A percentile compares a stretch with the other conserved stretches of the same genome.
Evolutionary conservation across 257 asterid genomes (phyloP).

Genomic region (Capsicum rhomboideum): DNA sequence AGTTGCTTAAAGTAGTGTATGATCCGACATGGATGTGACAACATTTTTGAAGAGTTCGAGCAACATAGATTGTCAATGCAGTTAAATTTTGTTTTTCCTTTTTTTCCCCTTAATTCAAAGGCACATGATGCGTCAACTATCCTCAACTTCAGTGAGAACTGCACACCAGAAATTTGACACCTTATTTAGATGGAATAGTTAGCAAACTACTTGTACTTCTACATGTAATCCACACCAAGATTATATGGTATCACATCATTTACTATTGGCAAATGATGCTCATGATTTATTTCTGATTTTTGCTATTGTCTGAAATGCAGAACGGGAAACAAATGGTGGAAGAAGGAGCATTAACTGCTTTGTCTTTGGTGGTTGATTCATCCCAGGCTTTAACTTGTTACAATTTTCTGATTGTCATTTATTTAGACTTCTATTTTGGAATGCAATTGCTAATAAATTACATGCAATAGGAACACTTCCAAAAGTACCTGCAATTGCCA

Average conservation of each 20-base stretch:
- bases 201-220: constrained; percentile 72
- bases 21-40: too few relatives aligned
- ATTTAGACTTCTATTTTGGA: not conserved
- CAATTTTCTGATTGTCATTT: not conserved
- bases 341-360: constrained; percentile 91
- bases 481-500: constrained; percentile 87
- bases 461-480: constrained; percentile 58
- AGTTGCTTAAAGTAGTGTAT: too few relatives aligned
- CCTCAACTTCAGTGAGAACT: constrained; percentile 76
- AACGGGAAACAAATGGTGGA: constrained; percentile 94
- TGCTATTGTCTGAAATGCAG: constrained; percentile 29
- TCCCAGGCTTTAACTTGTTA: constrained; percentile 54
- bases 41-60: too few relatives aligned
- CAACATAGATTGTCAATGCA: not conserved
- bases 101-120: constrained; percentile 24
- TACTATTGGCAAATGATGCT: not conserved
- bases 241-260: not conserved
- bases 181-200: constrained; percentile 80
- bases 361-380: constrained; percentile 92
- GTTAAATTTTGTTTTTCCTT: not conserved
- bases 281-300: not conserved
- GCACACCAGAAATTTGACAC: too few relatives aligned
- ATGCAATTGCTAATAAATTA: not conserved
- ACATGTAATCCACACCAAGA: constrained; percentile 37
- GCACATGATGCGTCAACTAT: constrained; percentile 97